Evolutionary conservation across 140 eudicot species (phyloP), one percentile per base, ranked within the genome.

Genomic region (Erigeron philadelphicus): DNA sequence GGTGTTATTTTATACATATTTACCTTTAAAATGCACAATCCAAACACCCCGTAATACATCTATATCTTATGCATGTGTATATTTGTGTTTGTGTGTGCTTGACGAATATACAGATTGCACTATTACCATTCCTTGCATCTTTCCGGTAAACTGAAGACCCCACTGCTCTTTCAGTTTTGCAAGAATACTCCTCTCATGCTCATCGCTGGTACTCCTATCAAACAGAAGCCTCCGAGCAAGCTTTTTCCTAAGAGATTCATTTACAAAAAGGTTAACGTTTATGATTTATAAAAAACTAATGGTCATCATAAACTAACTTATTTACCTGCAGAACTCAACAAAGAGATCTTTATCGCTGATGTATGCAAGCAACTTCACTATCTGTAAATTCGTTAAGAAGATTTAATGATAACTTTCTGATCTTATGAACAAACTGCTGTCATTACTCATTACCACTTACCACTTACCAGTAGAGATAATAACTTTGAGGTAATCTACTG

Each of bases 101-200:
- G 18, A 54, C 9, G 3, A 17, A n/a, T 54, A 17, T 54, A 54
- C 0, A 54, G 61, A 54, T 50, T 56, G 62, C 1, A 56, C 42
- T 13, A 72, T 73, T 47, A 85, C 96, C 96, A 88, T 88, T 41
- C 90, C 90, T 83, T 88, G 93, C 96, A 88, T 88, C 74, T 85
- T 85, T 61, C 93, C 85, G 1, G 96, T 88, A 59, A 88, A 88
- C 44, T 83, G 96, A 63, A 93, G 90, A 21, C 96, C 96, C 72
- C 94, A 86, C 40, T 88, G 96, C 77, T 88, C 93, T 82, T 88
- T 88, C 61, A 88, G 77, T 71, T 88, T 88, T 58, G 96, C 81
- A 23, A 88, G 74, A 40, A 88, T 88, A 83, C 87, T 85, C 73
- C 94, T 84, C 78, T 54, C 61, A 17, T 54, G 35, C 25, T 54